Evolutionary conservation across 1,284 basidiomycete species (phyloP), one percentile per base, ranked within the genome.

Genomic region (Malassezia japonica): DNA sequence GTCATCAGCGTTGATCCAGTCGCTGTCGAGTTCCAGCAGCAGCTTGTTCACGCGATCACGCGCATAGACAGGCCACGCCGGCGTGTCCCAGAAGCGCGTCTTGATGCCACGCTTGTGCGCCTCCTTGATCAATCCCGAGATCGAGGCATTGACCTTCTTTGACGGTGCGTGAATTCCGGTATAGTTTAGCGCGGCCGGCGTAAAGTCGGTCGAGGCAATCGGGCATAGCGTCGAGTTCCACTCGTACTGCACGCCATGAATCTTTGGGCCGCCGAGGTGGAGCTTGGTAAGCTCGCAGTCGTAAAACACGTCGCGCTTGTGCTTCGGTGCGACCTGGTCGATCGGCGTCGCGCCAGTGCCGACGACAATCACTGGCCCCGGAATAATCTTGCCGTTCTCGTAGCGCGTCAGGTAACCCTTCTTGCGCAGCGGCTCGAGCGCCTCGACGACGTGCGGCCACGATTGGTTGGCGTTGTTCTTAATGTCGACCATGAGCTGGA

Each of bases 381-480:
- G 46, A n/a, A n/a, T 46, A 9, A 48, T 7, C 8, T 28, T 48
- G 38, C 46, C 51, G 38, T 51, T 21, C 15, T 39, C 45, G 44
- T 50, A 55, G 13, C 31, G 10, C 6, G 57, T 64, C 8, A 67
- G 49, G 51, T 55, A 67, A n/a, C 54, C 47, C 10, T 48, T 36
- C 18, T 44, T 6, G 2, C 55, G 46, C 41, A 83, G 81, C 60
- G 85, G 83, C 24, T 77, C 78, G 0, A 76, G 77, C 24, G 75
- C 83, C 47, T 79, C 79, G 10, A 72, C 68, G 54, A 65, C 84
- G 18, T 20, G 16, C 13, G 12, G 16, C 35, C 35, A 36, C 13
- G 4, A 20, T 4, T 36, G 12, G 16, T 21, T 3, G 8, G n/a
- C 6, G 6, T 20, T 28, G 15, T 42, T 42, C 16, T 42, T 18